phyloP scores from a whole-genome alignment of 2,329 filamentous ascomycete species.

The Cladosporium austrohemisphaericum region DNA sequence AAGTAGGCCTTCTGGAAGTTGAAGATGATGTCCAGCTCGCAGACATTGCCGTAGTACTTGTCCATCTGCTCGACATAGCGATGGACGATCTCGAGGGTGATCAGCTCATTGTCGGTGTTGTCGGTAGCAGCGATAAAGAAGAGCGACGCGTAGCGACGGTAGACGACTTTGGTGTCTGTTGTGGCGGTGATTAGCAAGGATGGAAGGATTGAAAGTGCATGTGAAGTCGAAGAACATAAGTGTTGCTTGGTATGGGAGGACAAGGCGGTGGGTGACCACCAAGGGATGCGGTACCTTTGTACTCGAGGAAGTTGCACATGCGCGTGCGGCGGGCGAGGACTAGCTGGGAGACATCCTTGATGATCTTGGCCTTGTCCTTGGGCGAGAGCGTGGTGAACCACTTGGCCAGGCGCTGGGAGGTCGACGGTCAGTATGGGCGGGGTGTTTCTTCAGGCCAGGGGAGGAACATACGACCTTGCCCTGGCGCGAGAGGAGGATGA shows the following conservation, averaged over 20 bases:
- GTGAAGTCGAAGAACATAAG: conserved; percentile 19
- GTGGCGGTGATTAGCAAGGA: background rate
- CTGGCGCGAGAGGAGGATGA: conserved; percentile 95
- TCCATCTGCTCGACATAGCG: conserved; percentile 99
- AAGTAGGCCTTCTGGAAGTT: conserved; percentile 99
- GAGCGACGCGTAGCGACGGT: conserved; percentile 95
- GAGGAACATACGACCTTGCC: conserved; percentile 85
- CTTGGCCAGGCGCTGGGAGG: conserved; percentile 82
- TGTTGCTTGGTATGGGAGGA: conserved; percentile 11
- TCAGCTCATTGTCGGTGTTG: conserved; percentile 96
- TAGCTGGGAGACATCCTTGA: conserved; percentile 98
- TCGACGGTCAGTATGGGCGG: conserved; percentile 15
- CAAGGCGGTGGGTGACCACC: conserved; percentile 23
- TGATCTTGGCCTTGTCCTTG: conserved; percentile 98
- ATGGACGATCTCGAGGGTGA: conserved; percentile 97
- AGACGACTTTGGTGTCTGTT: conserved; percentile 94
- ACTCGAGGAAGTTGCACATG: conserved; percentile 99
- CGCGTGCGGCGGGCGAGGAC: conserved; percentile 92
- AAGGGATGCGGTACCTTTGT: conserved; percentile 67
- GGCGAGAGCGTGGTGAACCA: conserved; percentile 98
- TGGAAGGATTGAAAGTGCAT: conserved; percentile 3
- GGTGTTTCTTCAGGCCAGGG: conserved; percentile 15
- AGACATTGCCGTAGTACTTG: conserved; percentile 99
- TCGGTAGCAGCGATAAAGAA: conserved; percentile 99
- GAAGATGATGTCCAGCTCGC: conserved; percentile 99